Conservation (phyloP, 345 rosid genomes). For the Euphorbia lathyris region DNA sequence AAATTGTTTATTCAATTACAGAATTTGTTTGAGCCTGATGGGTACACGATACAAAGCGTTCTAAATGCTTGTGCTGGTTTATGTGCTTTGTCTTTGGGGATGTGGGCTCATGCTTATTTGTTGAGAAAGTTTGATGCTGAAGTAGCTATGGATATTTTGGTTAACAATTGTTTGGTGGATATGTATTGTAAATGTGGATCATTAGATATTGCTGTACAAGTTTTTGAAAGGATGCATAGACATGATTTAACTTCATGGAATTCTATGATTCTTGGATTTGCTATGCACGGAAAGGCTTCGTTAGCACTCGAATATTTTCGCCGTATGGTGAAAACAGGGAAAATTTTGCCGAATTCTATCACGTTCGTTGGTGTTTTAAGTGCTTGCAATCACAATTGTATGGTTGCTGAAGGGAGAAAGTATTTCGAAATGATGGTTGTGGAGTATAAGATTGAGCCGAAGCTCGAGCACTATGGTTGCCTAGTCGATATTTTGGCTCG, state of each 20-base stretch:
- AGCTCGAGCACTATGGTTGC: slow-evolving; percentile 77
- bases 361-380: slow-evolving; percentile 62
- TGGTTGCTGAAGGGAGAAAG: slow-evolving; percentile 56
- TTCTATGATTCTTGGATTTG: slow-evolving; percentile 66
- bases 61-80: slow-evolving; percentile 65
- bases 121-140: slow-evolving; percentile 35
- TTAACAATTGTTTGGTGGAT: slow-evolving; percentile 61
- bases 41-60: slow-evolving; percentile 66
- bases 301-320: slow-evolving; percentile 49
- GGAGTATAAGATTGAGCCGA: slow-evolving; percentile 58
- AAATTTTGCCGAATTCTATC: slow-evolving; percentile 51
- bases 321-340: slow-evolving; percentile 35
- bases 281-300: slow-evolving; percentile 63
- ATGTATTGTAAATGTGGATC: slow-evolving; percentile 87
- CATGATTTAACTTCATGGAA: slow-evolving; percentile 76
- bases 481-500: slow-evolving; percentile 68
- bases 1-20: slow-evolving; percentile 48
- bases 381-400: slow-evolving; percentile 65
- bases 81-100: slow-evolving; percentile 61
- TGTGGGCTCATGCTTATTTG: slow-evolving; percentile 69
- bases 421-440: slow-evolving; percentile 61
- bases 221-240: slow-evolving; percentile 55
- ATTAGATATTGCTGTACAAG: slow-evolving; percentile 51
- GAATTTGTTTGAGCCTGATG: slow-evolving; percentile 54
- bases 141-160: slow-evolving; percentile 44